Conservation (phyloP, 2,329 filamentous ascomycete species). For the Diaporthe caulivora region DNA sequence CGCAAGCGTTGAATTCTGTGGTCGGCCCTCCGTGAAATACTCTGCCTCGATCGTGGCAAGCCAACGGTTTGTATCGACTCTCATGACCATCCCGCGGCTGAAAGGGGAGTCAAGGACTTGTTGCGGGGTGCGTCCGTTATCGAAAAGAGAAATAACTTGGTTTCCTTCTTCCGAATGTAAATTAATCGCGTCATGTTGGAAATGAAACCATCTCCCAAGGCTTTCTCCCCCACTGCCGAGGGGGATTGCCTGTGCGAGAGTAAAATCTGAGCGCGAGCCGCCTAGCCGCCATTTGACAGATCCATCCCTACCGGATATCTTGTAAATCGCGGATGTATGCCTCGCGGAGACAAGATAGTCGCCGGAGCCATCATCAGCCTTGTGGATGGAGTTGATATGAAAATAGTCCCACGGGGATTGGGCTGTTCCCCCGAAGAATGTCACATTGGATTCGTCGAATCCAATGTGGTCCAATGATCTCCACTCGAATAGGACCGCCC, state of each 20-base stretch:
- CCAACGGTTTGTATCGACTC: not conserved
- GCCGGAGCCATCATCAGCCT: constrained; percentile 53
- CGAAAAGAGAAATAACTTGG: not conserved
- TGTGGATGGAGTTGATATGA: constrained; percentile 68
- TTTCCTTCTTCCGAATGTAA: not conserved
- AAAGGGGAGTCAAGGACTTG: not conserved
- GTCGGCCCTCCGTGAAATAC: not conserved
- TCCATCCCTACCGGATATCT: constrained; percentile 60
- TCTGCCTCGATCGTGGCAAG: not conserved
- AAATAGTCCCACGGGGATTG: constrained; percentile 62
- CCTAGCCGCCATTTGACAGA: constrained; percentile 58
- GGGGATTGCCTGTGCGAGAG: constrained; percentile 43
- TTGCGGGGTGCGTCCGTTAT: not conserved
- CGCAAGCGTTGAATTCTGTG: not conserved
- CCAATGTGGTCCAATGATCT: constrained; percentile 17
- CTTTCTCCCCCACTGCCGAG: constrained; percentile 50
- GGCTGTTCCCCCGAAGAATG: not conserved
- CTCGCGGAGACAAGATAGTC: constrained; percentile 64
- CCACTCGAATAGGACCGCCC: constrained; percentile 14
- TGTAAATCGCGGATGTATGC: constrained; percentile 59
- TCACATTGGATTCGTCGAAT: not conserved
- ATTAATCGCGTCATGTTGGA: not conserved
- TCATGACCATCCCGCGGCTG: not conserved
- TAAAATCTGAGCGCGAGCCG: constrained; percentile 31
- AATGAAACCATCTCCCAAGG: not conserved